Conservation (phyloP, 768 basidiomycete genomes). For the Lentinula boryana region DNA sequence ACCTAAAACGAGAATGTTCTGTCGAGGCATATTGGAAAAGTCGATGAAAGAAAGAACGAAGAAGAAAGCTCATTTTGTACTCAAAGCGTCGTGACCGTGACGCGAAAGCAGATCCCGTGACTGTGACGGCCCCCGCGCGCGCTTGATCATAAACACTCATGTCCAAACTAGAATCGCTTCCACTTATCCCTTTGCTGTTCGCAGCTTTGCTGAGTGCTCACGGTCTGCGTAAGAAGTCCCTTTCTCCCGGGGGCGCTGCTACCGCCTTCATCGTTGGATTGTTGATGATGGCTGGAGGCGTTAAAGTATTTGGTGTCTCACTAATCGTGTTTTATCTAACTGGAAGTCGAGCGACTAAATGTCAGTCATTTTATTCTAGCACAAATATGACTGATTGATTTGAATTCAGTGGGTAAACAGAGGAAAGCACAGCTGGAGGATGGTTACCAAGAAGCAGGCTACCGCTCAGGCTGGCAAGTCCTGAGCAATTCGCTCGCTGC, state of each 20-base stretch:
- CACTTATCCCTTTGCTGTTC: slow-evolving; percentile 35
- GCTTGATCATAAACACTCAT: not conserved
- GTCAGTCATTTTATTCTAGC: slow-evolving; percentile 26
- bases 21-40: not conserved
- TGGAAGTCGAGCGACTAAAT: slow-evolving; percentile 81
- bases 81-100: not conserved
- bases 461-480: slow-evolving; percentile 77
- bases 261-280: slow-evolving; percentile 78
- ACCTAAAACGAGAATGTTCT: not conserved
- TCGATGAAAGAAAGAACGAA: not conserved
- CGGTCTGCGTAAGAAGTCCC: slow-evolving; percentile 67
- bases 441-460: slow-evolving; percentile 68
- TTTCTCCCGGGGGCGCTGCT: slow-evolving; percentile 70
- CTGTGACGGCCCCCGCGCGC: no score
- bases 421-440: slow-evolving; percentile 74
- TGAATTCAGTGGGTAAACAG: slow-evolving; percentile 58
- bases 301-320: slow-evolving; percentile 56
- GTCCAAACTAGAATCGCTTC: slow-evolving; percentile 42
- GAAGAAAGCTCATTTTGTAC: not conserved
- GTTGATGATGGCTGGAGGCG: slow-evolving; percentile 60
- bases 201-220: slow-evolving; percentile 56
- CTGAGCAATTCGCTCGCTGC: slow-evolving; percentile 74
- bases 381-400: not conserved
- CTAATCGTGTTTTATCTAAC: slow-evolving; percentile 76
- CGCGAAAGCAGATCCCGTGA: no score